Conservation (phyloP, 371 early-diverging fungal species). For the Spiromyces aspiralis region DNA sequence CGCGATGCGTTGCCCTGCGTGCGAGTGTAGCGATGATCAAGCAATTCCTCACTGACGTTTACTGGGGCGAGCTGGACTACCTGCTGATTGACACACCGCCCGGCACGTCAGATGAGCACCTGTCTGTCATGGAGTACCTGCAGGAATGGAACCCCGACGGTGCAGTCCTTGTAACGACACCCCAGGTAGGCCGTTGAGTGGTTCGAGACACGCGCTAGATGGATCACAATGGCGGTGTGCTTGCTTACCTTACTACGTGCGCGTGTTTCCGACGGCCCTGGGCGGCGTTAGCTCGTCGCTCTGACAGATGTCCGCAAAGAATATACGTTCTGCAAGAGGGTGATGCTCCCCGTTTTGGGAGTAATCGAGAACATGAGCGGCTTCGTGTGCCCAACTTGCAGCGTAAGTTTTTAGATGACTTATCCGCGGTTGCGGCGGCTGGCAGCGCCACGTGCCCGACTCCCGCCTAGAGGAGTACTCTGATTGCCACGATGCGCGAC, state of each 20-base stretch:
- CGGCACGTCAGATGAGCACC: conserved; percentile 98
- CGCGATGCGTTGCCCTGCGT: background rate
- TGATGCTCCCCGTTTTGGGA: conserved; percentile 80
- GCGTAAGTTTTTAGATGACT: background rate
- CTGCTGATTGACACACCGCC: conserved; percentile 98
- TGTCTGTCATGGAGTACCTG: conserved; percentile 42
- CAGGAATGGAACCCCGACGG: conserved; percentile 45
- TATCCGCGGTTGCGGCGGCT: too few species aligned
- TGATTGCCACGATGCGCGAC: too few species aligned
- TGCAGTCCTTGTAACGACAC: conserved; percentile 94
- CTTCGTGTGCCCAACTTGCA: conserved; percentile 28
- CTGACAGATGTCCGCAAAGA: conserved; percentile 92
- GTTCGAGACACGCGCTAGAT: too few species aligned
- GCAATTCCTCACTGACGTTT: conserved; percentile 92
- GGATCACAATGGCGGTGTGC: too few species aligned
- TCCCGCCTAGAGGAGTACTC: too few species aligned
- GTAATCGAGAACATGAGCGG: conserved; percentile 99
- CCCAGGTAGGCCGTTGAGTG: conserved; percentile 63
- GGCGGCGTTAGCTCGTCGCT: conserved; percentile 53
- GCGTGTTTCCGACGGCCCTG: too few species aligned
- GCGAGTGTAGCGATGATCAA: conserved; percentile 62
- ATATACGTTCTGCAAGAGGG: conserved; percentile 88
- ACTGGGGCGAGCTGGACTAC: conserved; percentile 89
- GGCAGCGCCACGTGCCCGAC: too few species aligned
- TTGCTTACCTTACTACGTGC: too few species aligned